Evolutionary conservation across 768 basidiomycete species (phyloP), one percentile per base, ranked within the genome.

Genomic region (Mycena vitilis): DNA sequence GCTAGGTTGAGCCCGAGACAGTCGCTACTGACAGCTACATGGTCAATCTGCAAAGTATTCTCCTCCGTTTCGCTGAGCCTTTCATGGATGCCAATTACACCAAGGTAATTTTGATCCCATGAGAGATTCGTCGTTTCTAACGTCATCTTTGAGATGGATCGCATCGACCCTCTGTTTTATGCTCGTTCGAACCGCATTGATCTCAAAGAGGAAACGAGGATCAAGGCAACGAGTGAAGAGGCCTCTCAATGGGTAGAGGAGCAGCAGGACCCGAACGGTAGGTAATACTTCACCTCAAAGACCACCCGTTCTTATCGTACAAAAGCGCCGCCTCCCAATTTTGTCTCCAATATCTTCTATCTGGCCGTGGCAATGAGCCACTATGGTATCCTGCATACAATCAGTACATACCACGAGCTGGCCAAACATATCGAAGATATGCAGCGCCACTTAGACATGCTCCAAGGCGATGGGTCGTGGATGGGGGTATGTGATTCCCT

Each of bases 321-420:
- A 59, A 16, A 73, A 89, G 89, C 86, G n/a, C 76, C 88, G 4
- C 76, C 90, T 7, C 90, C 93, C 3, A 98, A 98, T 77, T 99
- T 99, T 79, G 95, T 98, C 70, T 95, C 97, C 8, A 91, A 98
- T 51, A 89, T 98, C 22, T 99, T 98, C 83, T 98, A 94, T 82
- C 85, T 98, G 51, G 85, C 91, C 10, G 86, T 94, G 55, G 91
- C 95, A 0, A 92, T 92, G 84, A 91, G 93, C 63, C 97, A 99
- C 79, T 91, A 95, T 64, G 97, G 96, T 4, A 88, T 93, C 68
- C 85, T 93, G 71, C 91, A 88, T 77, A 94, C 95, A 1, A 91
- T 96, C 52, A 89, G 89, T 47, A 89, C 86, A 5, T 91, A 89
- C 71, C 90, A 89, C 15, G 91, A 93, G 58, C 83, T 95, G 30